phyloP scores from a whole-genome alignment of 2,329 filamentous ascomycete species.

The Phialophora expanda region DNA sequence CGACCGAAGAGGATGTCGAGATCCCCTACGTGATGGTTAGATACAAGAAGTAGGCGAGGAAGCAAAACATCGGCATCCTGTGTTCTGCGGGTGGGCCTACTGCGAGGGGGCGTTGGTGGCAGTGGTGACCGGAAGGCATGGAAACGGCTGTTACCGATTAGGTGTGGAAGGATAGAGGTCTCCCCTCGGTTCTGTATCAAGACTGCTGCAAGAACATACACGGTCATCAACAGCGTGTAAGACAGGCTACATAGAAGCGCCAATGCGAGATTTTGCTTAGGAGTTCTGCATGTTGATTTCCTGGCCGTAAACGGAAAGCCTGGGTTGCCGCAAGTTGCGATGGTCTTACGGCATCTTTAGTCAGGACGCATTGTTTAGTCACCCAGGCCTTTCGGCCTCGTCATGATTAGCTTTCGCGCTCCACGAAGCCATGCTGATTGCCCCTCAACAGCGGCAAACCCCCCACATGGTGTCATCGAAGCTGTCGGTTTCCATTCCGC shows the following conservation, averaged over 20 bases:
- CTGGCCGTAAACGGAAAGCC: slow-evolving; percentile 7
- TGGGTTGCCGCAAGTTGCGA: slow-evolving; percentile 2
- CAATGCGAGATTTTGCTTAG: not conserved
- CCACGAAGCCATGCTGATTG: not conserved
- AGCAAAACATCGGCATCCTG: not conserved
- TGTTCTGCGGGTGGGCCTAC: not conserved
- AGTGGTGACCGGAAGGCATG: not conserved
- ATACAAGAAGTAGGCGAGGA: slow-evolving; percentile 47
- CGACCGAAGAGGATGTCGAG: slow-evolving; percentile 90
- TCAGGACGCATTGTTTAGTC: slow-evolving; percentile 26
- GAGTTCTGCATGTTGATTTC: not conserved
- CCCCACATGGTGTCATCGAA: slow-evolving; percentile 6
- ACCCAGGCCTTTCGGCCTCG: not conserved
- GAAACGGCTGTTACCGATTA: not conserved
- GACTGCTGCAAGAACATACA: not conserved
- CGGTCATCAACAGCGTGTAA: not conserved
- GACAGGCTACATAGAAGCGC: not conserved
- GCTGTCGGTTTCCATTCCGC: not conserved
- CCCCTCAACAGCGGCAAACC: slow-evolving; percentile 1
- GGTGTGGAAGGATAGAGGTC: slow-evolving; percentile 10
- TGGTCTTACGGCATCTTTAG: slow-evolving; percentile 31
- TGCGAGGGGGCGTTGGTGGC: slow-evolving; percentile 3
- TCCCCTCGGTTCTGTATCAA: slow-evolving; percentile 10
- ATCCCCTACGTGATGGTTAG: slow-evolving; percentile 95
- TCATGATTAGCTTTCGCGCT: slow-evolving; percentile 1